Evolutionary conservation across 2,329 filamentous ascomycete genomes (phyloP).

Genomic region (Neodidymelliopsis sp.): DNA sequence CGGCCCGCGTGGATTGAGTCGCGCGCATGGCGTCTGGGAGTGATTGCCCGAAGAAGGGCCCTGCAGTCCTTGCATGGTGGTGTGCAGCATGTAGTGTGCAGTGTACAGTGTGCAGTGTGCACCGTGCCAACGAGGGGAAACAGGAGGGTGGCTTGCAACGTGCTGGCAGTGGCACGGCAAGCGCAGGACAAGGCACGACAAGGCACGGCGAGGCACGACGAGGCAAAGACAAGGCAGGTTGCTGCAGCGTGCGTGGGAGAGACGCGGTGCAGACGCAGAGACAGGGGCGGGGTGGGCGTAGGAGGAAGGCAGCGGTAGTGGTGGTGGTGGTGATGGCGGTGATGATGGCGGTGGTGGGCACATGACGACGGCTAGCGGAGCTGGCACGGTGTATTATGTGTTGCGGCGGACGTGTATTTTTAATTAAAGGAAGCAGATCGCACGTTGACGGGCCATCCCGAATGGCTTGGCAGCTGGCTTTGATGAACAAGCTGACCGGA

Average conservation of each 20-base stretch:
- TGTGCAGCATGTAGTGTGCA: too few relatives aligned
- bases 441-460: conserved; percentile 17
- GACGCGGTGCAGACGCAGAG: conserved; percentile 7
- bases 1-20: conserved; percentile 28
- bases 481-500: conserved; percentile 13
- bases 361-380: conserved; percentile 4
- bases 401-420: conserved; percentile 16
- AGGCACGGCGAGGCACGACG: too few relatives aligned
- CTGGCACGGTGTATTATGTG: conserved; percentile 7
- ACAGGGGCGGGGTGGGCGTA: neutral
- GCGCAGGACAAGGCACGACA: too few relatives aligned
- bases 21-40: conserved; percentile 18
- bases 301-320: too few relatives aligned
- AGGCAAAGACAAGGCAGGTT: too few relatives aligned
- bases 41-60: conserved; percentile 30
- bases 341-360: too few relatives aligned
- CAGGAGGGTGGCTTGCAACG: too few relatives aligned
- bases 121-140: too few relatives aligned
- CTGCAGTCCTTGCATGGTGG: conserved; percentile 16
- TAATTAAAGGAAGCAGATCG: conserved; percentile 23
- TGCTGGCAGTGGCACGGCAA: conserved; percentile 7
- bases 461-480: conserved; percentile 9
- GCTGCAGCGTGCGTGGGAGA: neutral
- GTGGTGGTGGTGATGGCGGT: too few relatives aligned
- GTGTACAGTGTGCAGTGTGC: too few relatives aligned